Base-by-base conservation (phyloP, 1,139 yeast species). In the Saccharomycopsis phalli region DNA sequence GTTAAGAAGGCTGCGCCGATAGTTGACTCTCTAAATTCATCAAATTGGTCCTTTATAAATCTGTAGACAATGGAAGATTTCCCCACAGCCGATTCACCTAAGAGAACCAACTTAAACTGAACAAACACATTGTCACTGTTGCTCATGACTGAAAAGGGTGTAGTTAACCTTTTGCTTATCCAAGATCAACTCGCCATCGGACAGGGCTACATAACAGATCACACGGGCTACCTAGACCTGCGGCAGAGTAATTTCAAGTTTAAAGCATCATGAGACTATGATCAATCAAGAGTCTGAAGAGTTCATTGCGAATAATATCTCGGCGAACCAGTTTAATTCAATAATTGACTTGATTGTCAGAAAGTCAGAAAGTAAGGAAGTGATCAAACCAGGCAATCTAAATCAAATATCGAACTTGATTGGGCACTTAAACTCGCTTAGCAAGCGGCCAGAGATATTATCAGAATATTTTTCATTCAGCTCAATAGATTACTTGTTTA, bases 1-100 rank as follows among this genome's bases (percentile, higher is more conserved):
- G 98, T 88, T 45, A 91, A 67, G 58, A 91, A 91, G 2, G 98
- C 98, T 3, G 98, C 98, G 13, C 97, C 97, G 47, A 91, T 91
- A 5, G 97, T 91, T 19, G 95, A 83, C 61, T 91, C 97, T 52
- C 96, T 72, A 63, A 82, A 74, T 55, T 87, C 95, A 54, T 88
- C 95, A 59, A 91, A 93, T 23, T 94, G 83, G 58, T 88, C 93
- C 57, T 88, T 84, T 18, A 91, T 97, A 58, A 91, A 93, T 51
- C 98, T 69, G 53, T 87, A 82, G 20, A 91, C 98, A 21, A 91
- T 76, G 2, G 96, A 87, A 4, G 74, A 73, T 58, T 91, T 91
- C 41, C 98, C 98, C 32, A 91, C 98, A 1, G 98, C 96, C 2
- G 96, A 91, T 60, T 91, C 98, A 13, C 98, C 83, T 31, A 88